Percentiles rank a stretch among this genome's conserved stretches.
Conservation (phyloP, 2,329 filamentous ascomycete species). For the Xylariales sp. region DNA sequence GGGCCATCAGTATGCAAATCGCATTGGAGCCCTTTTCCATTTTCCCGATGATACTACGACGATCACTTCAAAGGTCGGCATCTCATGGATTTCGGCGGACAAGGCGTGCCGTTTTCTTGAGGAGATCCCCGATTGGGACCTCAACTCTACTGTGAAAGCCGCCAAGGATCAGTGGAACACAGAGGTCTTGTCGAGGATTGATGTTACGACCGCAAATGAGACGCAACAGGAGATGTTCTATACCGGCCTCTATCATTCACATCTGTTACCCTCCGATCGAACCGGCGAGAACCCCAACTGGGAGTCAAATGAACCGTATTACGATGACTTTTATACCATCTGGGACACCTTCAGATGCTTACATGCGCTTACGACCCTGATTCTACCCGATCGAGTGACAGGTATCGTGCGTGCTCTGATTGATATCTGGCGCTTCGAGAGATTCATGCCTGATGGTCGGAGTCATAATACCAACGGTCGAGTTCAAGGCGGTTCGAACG, state of each 20-base stretch:
- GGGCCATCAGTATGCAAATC: conserved; percentile 46
- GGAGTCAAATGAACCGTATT: conserved; percentile 50
- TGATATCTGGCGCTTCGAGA: conserved; percentile 52
- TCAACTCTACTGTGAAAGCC: conserved; percentile 33
- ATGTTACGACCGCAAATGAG: conserved; percentile 35
- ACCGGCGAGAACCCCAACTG: conserved; percentile 56
- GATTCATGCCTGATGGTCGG: conserved; percentile 49
- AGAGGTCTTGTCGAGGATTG: conserved; percentile 40
- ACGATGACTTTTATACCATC: conserved; percentile 55
- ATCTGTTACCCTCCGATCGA: conserved; percentile 56
- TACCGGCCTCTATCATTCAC: conserved; percentile 55
- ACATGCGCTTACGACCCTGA: conserved; percentile 46
- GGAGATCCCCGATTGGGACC: conserved; percentile 38
- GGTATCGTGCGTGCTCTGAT: conserved; percentile 52
- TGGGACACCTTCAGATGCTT: conserved; percentile 54
- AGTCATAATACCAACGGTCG: conserved; percentile 54
- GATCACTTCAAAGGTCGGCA: conserved; percentile 45
- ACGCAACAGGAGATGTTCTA: conserved; percentile 50
- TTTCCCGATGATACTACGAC: conserved; percentile 31
- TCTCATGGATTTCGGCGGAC: conserved; percentile 43
- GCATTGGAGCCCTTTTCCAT: conserved; percentile 46
- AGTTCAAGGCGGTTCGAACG: conserved; percentile 54
- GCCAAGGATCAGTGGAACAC: conserved; percentile 41
- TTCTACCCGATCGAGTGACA: conserved; percentile 47
- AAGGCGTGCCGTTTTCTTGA: conserved; percentile 45